Conservation (phyloP, 2,329 filamentous ascomycete genomes). For the Cladophialophora yegresii region DNA sequence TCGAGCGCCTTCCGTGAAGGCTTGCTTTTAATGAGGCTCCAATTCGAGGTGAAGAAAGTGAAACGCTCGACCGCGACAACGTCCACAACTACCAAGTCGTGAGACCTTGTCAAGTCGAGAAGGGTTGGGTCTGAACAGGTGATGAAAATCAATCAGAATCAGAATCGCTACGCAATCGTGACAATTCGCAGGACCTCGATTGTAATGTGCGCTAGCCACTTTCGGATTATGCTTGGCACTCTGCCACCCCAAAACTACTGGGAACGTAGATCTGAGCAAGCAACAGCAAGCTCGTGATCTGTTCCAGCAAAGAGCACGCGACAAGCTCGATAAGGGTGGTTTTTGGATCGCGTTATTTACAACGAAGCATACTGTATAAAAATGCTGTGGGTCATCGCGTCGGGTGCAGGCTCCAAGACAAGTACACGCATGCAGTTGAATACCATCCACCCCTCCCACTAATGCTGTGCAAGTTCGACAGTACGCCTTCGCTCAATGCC, state of each 20-base stretch:
- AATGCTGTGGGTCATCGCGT: slow-evolving; percentile 2
- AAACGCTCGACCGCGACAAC: slow-evolving; percentile 35
- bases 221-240: slow-evolving; percentile 8
- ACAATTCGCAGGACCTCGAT: not conserved
- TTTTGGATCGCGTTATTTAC: slow-evolving; percentile 3
- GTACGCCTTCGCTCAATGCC: slow-evolving; percentile 13
- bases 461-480: not conserved
- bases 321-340: not conserved
- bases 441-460: not conserved
- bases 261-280: not conserved
- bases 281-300: not conserved
- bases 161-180: not conserved
- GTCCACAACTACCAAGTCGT: slow-evolving; percentile 25
- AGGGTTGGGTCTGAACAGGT: slow-evolving; percentile 25
- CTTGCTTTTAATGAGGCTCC: slow-evolving; percentile 50
- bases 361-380: not conserved
- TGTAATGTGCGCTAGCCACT: slow-evolving; percentile 5
- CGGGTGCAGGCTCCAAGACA: not conserved
- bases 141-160: slow-evolving; percentile 10
- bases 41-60: slow-evolving; percentile 41
- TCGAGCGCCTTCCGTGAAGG: slow-evolving; percentile 55
- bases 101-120: slow-evolving; percentile 36
- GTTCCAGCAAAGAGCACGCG: not conserved
- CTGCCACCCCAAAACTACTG: not conserved
- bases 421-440: not conserved